phyloP scores from a whole-genome alignment of 1,139 yeast genomes.

The Zygosaccharomyces pseudobailii region DNA sequence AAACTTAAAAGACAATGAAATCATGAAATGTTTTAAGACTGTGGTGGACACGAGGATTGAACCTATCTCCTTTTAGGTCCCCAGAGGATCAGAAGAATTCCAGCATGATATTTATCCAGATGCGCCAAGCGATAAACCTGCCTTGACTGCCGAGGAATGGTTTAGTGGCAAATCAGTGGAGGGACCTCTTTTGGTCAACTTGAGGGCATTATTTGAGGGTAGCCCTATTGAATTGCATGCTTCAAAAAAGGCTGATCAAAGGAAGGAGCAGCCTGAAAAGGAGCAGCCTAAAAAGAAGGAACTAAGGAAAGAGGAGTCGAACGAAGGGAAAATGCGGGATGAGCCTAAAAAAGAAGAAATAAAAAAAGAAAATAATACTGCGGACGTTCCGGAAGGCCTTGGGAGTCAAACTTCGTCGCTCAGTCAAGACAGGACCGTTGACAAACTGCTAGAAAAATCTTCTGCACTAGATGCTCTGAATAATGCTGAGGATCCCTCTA shows the following conservation, averaged over 20 bases:
- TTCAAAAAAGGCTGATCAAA: conserved; percentile 36
- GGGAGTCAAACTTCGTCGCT: background rate
- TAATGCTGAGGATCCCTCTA: conserved; percentile 35
- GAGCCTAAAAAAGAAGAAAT: conserved; percentile 5
- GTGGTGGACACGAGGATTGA: conserved; percentile 78
- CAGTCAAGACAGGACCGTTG: conserved; percentile 39
- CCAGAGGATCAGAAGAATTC: conserved; percentile 88
- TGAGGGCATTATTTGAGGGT: conserved; percentile 78
- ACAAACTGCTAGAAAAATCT: conserved; percentile 48
- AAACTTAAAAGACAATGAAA: conserved; percentile 77
- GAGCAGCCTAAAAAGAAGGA: conserved; percentile 32
- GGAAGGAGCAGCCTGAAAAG: conserved; percentile 14
- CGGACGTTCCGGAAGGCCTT: background rate
- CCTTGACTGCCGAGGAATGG: conserved; percentile 77
- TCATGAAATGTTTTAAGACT: conserved; percentile 74
- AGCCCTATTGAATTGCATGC: conserved; percentile 42
- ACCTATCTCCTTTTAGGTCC: conserved; percentile 87
- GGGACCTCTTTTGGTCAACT: conserved; percentile 75
- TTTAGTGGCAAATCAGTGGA: conserved; percentile 67
- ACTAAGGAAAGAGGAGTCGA: conserved; percentile 17
- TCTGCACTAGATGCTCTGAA: conserved; percentile 41
- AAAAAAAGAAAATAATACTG: background rate
- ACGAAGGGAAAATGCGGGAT: conserved; percentile 9
- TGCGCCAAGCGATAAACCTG: conserved; percentile 76
- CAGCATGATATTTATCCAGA: conserved; percentile 92